Evolutionary conservation across 1,284 basidiomycete genomes (phyloP), one percentile per base, ranked within the genome.

Genomic region (Ceratobasidium sp.): DNA sequence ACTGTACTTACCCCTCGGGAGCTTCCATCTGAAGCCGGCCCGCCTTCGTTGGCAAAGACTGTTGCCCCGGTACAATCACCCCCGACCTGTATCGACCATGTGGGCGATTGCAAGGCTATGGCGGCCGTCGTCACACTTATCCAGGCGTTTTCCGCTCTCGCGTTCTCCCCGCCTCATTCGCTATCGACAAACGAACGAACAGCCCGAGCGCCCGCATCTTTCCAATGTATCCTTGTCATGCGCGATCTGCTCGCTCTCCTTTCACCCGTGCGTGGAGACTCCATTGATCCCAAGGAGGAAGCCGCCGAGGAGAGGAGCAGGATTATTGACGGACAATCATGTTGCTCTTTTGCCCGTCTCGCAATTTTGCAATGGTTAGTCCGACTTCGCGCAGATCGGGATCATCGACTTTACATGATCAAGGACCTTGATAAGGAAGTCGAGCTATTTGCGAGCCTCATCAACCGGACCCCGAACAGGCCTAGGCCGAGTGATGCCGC

Each of bases 341-440:
- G 78, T 30, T 91, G 90, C 34, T 80, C 86, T 0, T 83, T 86
- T 21, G 90, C 92, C 0, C 85, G 94, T 28, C 80, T 98, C 18
- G 83, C 88, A 1, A 86, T 92, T 1, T 83, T 99, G 9, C 94
- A 97, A 78, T 97, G 96, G 85, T 80, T 97, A 73, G 88, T 96
- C 82, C 90, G 95, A 12, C 83, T 99, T 26, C 87, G 97, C 60
- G 95, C 94, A 0, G 96, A 98, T 79, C 88, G 93, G 2, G 92
- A 96, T 77, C 97, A 99, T 79, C 86, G 91, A 16, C 80, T 99
- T 46, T 97, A 92, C 79, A 90, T 93, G 74, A 78, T 82, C 21
- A 78, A 78, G 30, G 81, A 85, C 55, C 80, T 86, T 39, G 82
- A 84, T 39, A 77, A 78, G 23, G 77, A 77, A 21, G 76, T 79